phyloP scores from a whole-genome alignment of 2,329 filamentous ascomycete genomes.

The Coniochaeta sp. region DNA sequence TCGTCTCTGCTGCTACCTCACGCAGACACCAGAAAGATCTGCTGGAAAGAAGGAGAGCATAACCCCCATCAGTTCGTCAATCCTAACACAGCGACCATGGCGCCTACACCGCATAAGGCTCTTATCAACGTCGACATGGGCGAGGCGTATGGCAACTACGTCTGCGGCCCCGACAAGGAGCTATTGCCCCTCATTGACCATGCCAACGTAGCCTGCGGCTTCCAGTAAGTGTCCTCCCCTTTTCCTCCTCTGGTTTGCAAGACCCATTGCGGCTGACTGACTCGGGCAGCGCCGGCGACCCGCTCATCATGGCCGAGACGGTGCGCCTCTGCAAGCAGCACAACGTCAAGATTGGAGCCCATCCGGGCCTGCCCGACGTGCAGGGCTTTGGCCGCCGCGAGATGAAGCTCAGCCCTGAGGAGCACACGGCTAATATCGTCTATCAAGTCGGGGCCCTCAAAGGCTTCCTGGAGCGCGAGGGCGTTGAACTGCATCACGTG shows the following conservation, averaged over 20 bases:
- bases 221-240: slow-evolving; percentile 27
- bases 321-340: slow-evolving; percentile 50
- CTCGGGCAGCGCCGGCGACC: slow-evolving; percentile 42
- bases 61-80: no score
- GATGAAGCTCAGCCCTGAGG: slow-evolving; percentile 50
- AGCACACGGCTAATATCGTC: slow-evolving; percentile 48
- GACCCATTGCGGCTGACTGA: slow-evolving; percentile 52
- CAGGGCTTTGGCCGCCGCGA: slow-evolving; percentile 57
- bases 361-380: slow-evolving; percentile 58
- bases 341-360: slow-evolving; percentile 50
- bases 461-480: slow-evolving; percentile 50
- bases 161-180: slow-evolving; percentile 47
- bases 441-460: slow-evolving; percentile 60
- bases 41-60: no score
- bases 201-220: slow-evolving; percentile 53
- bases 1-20: no score
- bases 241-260: slow-evolving; percentile 23
- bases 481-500: slow-evolving; percentile 49
- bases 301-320: slow-evolving; percentile 56
- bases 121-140: slow-evolving; percentile 37
- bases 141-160: slow-evolving; percentile 38
- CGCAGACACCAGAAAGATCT: no score
- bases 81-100: neutral
- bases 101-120: slow-evolving; percentile 11
- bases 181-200: slow-evolving; percentile 52